These are phyloP conservation scores for Berkeleyomyces basicola DNA, from an alignment of 2,329 filamentous ascomycete genomes.

Conservation along the genomic window DNA sequence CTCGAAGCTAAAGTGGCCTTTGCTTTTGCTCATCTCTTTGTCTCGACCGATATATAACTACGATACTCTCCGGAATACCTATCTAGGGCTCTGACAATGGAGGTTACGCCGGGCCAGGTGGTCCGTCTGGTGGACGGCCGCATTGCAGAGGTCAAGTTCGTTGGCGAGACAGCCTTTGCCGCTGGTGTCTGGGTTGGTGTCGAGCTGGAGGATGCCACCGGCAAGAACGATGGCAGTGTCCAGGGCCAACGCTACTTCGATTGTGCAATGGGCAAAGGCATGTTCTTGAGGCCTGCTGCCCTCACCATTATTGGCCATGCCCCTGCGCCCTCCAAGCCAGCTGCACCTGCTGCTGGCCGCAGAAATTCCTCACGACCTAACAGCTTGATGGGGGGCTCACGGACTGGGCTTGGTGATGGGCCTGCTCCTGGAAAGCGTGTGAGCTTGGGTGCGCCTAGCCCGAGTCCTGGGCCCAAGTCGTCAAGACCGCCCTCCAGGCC, in stretches of 20 bases:
- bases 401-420: constrained; percentile 17
- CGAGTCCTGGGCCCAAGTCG: constrained; percentile 47
- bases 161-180: constrained; percentile 66
- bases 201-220: constrained; percentile 63
- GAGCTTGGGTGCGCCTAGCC: constrained; percentile 56
- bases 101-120: constrained; percentile 41
- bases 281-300: constrained; percentile 68
- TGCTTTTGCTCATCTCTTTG: neutral
- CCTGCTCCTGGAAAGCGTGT: constrained; percentile 24
- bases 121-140: constrained; percentile 63
- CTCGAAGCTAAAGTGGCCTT: neutral
- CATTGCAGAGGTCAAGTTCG: constrained; percentile 61
- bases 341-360: constrained; percentile 19
- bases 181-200: constrained; percentile 74
- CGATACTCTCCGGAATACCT: neutral
- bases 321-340: constrained; percentile 23
- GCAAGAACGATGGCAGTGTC: constrained; percentile 90
- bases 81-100: neutral
- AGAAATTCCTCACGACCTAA: constrained; percentile 30
- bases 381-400: constrained; percentile 25
- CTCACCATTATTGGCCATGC: constrained; percentile 41
- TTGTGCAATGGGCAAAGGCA: constrained; percentile 56
- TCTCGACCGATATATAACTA: too few relatives aligned
- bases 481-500: constrained; percentile 25
- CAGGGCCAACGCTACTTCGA: constrained; percentile 80